Evolutionary conservation across 768 basidiomycete genomes (phyloP), one percentile per base, ranked within the genome.

Genomic region (Boletus sp.): DNA sequence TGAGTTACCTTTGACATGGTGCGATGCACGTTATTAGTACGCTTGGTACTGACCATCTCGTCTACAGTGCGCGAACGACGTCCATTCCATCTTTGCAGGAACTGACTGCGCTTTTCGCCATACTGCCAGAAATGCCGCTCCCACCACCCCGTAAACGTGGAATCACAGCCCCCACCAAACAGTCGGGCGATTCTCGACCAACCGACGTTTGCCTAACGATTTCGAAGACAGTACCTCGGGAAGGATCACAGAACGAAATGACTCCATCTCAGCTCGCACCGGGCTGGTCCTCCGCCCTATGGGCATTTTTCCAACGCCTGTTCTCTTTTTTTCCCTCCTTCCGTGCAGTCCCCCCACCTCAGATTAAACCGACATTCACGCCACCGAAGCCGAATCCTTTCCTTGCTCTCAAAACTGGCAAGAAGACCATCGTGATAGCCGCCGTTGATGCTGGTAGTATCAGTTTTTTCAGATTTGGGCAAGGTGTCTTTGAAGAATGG

Each of bases 361-460:
- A 60, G 64, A 39, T 69, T 70, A 64, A 66, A 67, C 29, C 69
- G 59, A 66, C 70, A 28, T 47, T 64, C 32, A 24, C 49, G 24
- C 58, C 71, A 10, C 77, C 77, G 18, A 80, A 70, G 58, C 75
- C 81, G 4, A 87, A 94, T 63, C 89, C 92, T 0, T 95, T 96
- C 66, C 80, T 84, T 59, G 82, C 83, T 5, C 76, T 98, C 58
- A 92, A 95, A 63, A 82, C 84, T 30, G 96, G 96, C 0, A 90
- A 87, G 68, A 91, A 92, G 67, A 86, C 79, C 9, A 76, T 95
- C 51, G 78, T 98, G 35, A 81, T 98, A 47, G 95, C 94, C 2
- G 92, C 83, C 2, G 94, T 95, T 5, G 94, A 97, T 72, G 81
- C 84, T 2, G 93, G 95, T 9, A 92, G 82, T 60, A 87, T 87